phyloP scores from a whole-genome alignment of 2,329 filamentous ascomycete genomes.

The Penicillium sumatraense region DNA sequence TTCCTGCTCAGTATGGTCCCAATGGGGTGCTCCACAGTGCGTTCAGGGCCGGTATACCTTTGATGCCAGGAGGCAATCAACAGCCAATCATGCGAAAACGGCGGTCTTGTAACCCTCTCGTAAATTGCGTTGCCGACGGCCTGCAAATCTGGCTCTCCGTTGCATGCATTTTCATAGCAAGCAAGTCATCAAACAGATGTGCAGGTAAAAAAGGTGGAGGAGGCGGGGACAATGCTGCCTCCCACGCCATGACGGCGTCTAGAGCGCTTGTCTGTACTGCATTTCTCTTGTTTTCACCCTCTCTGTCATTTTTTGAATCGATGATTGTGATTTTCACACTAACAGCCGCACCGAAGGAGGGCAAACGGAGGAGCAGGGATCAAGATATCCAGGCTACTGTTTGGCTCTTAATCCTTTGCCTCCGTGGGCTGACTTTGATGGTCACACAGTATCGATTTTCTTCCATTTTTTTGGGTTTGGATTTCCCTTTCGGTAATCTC shows the following conservation, averaged over 20 bases:
- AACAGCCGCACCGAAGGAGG: constrained; percentile 24
- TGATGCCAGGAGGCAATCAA: constrained; percentile 21
- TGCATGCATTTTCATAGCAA: constrained; percentile 13
- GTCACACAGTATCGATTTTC: constrained; percentile 25
- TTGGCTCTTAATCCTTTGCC: too few relatives aligned
- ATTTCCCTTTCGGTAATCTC: background rate
- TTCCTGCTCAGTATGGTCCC: constrained; percentile 1
- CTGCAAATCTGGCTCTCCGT: constrained; percentile 17
- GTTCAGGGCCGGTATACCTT: background rate
- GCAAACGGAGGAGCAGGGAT: constrained; percentile 21
- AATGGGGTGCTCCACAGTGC: constrained; percentile 15
- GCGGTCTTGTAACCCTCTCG: constrained; percentile 8
- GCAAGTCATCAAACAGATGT: constrained; percentile 25
- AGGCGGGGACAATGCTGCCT: constrained; percentile 15
- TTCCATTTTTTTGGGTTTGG: background rate
- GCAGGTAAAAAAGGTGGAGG: too few relatives aligned
- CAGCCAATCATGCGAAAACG: constrained; percentile 24
- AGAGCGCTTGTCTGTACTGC: constrained; percentile 37
- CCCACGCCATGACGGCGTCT: constrained; percentile 32
- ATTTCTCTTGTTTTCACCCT: constrained; percentile 13
- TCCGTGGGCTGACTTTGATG: constrained; percentile 7
- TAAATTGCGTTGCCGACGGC: constrained; percentile 16
- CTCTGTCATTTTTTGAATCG: constrained; percentile 18
- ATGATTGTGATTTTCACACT: constrained; percentile 14
- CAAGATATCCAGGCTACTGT: constrained; percentile 6